These are phyloP conservation scores for Trametes versicolor DNA, from an alignment of 1,284 basidiomycete genomes.

Conservation along the genomic window DNA sequence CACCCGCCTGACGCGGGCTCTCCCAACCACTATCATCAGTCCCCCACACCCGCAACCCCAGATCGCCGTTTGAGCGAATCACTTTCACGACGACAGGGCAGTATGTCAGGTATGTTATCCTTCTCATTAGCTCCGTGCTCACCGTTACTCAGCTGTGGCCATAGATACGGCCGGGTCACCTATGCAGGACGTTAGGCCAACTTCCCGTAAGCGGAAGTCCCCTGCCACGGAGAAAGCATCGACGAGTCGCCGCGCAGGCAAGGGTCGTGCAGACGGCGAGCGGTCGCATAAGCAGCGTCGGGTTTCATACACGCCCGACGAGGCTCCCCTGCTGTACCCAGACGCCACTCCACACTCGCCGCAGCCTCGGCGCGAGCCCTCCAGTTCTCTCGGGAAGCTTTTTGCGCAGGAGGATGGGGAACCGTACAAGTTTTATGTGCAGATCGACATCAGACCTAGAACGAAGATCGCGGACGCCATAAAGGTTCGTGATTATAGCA, in stretches of 20 bases:
- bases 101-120: slow-evolving; percentile 18
- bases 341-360: slow-evolving; percentile 20
- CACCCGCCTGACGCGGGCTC: slow-evolving; percentile 5
- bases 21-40: slow-evolving; percentile 4
- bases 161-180: slow-evolving; percentile 20
- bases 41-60: slow-evolving; percentile 10
- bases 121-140: neutral
- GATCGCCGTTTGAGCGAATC: slow-evolving; percentile 2
- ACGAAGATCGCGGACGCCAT: slow-evolving; percentile 37
- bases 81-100: slow-evolving; percentile 12
- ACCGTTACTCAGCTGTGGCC: neutral
- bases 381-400: slow-evolving; percentile 15
- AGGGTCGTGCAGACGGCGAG: slow-evolving; percentile 14
- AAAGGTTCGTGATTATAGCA: slow-evolving; percentile 28
- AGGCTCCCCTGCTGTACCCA: slow-evolving; percentile 13
- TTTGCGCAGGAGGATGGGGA: slow-evolving; percentile 32
- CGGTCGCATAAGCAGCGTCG: slow-evolving; percentile 22
- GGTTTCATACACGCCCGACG: slow-evolving; percentile 15
- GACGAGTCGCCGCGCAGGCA: slow-evolving; percentile 13
- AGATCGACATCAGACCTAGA: slow-evolving; percentile 40
- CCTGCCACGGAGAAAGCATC: slow-evolving; percentile 1
- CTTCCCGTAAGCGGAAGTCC: slow-evolving; percentile 21
- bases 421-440: slow-evolving; percentile 39
- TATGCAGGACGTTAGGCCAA: slow-evolving; percentile 21
- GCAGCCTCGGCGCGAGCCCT: neutral